phyloP scores from a whole-genome alignment of 2,329 filamentous ascomycete species.

The Juglanconis oblonga region DNA sequence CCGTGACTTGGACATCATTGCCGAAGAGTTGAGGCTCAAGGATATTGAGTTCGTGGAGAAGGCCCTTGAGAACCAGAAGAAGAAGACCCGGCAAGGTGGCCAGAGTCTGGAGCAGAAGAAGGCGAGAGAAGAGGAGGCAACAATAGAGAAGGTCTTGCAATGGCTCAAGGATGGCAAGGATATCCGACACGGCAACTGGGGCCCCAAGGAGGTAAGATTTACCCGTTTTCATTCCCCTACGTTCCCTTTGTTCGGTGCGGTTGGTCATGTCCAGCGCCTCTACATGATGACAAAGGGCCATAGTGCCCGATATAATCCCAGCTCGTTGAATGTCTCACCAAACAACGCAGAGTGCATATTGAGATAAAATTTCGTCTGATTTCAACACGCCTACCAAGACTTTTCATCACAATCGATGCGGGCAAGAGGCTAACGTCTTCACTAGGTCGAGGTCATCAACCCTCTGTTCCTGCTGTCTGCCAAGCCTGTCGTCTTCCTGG shows the following conservation, averaged over 20 bases:
- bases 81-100: conserved; percentile 91
- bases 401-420: conserved; percentile 5
- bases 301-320: conserved; percentile 95
- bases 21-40: conserved; percentile 93
- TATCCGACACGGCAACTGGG: conserved; percentile 86
- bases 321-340: conserved; percentile 93
- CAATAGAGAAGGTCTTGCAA: conserved; percentile 83
- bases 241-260: conserved; percentile 21
- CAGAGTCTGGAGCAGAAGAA: conserved; percentile 98
- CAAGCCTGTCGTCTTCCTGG: conserved; percentile 94
- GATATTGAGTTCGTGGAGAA: conserved; percentile 99
- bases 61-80: conserved; percentile 84
- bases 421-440: conserved; percentile 27
- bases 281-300: conserved; percentile 98
- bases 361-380: conserved; percentile 85
- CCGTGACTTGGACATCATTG: conserved; percentile 93
- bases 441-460: conserved; percentile 94
- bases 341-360: conserved; percentile 74
- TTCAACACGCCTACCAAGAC: conserved; percentile 13
- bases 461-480: conserved; percentile 91
- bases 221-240: conserved; percentile 21
- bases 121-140: conserved; percentile 89
- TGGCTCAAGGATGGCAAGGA: conserved; percentile 88
- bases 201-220: conserved; percentile 83
- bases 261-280: background rate